Percentiles rank a stretch among this genome's conserved stretches.
phyloP scores from a whole-genome alignment of 257 asterid genomes.

The Leonotis leonurus region DNA sequence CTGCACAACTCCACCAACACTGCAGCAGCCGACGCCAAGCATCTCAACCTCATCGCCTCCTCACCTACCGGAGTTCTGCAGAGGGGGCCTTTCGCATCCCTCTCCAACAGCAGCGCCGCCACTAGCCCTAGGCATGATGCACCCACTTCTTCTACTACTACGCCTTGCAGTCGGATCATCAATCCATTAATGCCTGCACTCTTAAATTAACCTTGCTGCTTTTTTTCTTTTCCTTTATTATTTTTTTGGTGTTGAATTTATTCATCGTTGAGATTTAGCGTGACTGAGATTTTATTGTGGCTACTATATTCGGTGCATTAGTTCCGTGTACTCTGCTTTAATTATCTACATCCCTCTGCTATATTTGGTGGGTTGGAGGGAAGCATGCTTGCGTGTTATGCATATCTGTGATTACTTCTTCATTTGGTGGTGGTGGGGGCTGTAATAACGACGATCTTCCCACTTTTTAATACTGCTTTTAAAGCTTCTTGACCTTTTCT shows the following conservation, averaged over 20 bases:
- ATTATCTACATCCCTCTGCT: not conserved
- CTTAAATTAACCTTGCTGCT: not conserved
- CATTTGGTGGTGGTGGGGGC: slow-evolving; percentile 9
- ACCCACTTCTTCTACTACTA: too few relatives aligned
- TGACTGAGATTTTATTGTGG: not conserved
- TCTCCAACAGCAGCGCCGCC: slow-evolving; percentile 72
- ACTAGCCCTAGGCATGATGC: slow-evolving; percentile 69
- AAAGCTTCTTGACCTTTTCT: not conserved
- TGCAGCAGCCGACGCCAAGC: slow-evolving; percentile 23
- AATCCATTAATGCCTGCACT: slow-evolving; percentile 46
- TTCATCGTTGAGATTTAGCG: not conserved
- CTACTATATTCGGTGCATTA: not conserved
- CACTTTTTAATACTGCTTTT: not conserved
- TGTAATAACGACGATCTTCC: not conserved
- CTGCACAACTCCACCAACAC: slow-evolving; percentile 38
- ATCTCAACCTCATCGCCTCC: slow-evolving; percentile 52
- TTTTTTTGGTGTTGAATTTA: not conserved
- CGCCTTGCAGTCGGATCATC: slow-evolving; percentile 34
- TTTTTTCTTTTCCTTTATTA: not conserved
- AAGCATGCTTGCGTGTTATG: slow-evolving; percentile 41
- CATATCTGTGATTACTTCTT: slow-evolving; percentile 10
- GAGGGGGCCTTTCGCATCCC: slow-evolving; percentile 52
- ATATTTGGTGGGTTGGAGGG: slow-evolving; percentile 44
- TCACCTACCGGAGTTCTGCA: slow-evolving; percentile 93
- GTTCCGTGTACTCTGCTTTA: not conserved